phyloP scores from a whole-genome alignment of 163 green algal species.

The Scenedesmus sp. region DNA sequence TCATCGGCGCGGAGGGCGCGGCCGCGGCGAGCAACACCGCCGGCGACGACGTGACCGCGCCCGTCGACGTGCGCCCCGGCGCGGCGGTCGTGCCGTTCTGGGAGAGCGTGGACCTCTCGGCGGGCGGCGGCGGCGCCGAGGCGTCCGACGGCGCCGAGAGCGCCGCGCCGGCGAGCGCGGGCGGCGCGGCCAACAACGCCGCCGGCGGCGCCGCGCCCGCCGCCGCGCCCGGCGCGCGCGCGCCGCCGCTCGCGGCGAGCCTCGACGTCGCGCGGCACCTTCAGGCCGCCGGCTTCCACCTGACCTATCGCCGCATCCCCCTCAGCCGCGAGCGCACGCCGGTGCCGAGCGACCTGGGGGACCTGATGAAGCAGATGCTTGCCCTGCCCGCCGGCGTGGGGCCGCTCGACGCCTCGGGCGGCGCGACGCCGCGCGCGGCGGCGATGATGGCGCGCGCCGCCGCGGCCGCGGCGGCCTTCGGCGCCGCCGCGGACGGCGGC shows the following conservation, averaged over 20 bases:
- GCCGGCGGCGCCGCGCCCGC: not conserved
- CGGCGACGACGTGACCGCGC: slow-evolving; percentile 44
- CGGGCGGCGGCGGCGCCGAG: slow-evolving; percentile 5
- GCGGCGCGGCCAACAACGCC: too few species aligned
- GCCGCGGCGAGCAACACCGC: slow-evolving; percentile 16
- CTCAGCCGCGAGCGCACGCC: slow-evolving; percentile 90
- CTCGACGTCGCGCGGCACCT: slow-evolving; percentile 74
- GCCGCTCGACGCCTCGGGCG: slow-evolving; percentile 6
- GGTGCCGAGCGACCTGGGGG: slow-evolving; percentile 81
- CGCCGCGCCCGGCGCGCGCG: not conserved
- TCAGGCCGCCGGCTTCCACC: slow-evolving; percentile 70
- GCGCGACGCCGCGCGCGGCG: slow-evolving; percentile 18
- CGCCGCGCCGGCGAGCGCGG: not conserved
- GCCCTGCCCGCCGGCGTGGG: slow-evolving; percentile 34
- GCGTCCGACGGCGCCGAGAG: not conserved
- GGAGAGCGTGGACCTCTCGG: slow-evolving; percentile 55
- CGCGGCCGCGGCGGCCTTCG: not conserved
- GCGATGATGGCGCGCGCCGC: slow-evolving; percentile 9
- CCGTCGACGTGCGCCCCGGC: slow-evolving; percentile 45
- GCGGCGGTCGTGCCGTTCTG: slow-evolving; percentile 58
- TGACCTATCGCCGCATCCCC: slow-evolving; percentile 86
- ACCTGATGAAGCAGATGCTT: slow-evolving; percentile 68
- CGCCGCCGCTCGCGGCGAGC: slow-evolving; percentile 12
- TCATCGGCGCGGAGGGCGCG: not conserved
- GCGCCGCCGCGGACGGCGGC: not conserved